A percentile compares a stretch with the other conserved stretches of the same genome.
Evolutionary conservation across 2,329 filamentous ascomycete species (phyloP).

Genomic region (Albifimbria verrucaria): DNA sequence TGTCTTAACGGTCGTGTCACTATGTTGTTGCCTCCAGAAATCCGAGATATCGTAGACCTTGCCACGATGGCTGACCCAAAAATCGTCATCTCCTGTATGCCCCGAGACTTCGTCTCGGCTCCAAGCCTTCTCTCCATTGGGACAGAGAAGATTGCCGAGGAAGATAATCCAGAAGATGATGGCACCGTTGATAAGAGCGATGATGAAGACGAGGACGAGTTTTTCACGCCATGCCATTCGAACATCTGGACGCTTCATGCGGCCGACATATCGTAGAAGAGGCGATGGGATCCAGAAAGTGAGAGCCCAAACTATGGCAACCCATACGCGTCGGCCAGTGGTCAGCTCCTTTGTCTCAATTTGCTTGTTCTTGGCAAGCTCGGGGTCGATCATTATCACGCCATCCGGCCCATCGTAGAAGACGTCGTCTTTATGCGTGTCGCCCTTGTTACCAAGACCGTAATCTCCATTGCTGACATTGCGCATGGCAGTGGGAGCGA

Average conservation of each 20-base stretch:
- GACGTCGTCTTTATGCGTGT: slow-evolving; percentile 68
- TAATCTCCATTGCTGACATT: slow-evolving; percentile 72
- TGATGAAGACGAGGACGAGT: slow-evolving; percentile 75
- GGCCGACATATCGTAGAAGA: slow-evolving; percentile 72
- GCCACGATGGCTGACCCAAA: slow-evolving; percentile 83
- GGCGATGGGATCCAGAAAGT: slow-evolving; percentile 96
- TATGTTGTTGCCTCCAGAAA: slow-evolving; percentile 84
- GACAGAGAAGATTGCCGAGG: slow-evolving; percentile 83
- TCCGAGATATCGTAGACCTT: slow-evolving; percentile 89
- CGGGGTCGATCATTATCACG: slow-evolving; percentile 68
- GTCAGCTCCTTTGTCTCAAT: slow-evolving; percentile 68
- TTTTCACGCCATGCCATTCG: slow-evolving; percentile 98
- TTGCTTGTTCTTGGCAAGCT: slow-evolving; percentile 72
- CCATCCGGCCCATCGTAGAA: slow-evolving; percentile 72
- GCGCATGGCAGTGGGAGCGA: slow-evolving; percentile 55
- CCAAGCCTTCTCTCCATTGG: slow-evolving; percentile 91
- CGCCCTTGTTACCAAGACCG: slow-evolving; percentile 82
- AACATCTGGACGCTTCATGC: slow-evolving; percentile 96
- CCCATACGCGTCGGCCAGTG: slow-evolving; percentile 69
- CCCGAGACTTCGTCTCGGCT: slow-evolving; percentile 62
- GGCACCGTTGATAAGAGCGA: slow-evolving; percentile 73
- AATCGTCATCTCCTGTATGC: slow-evolving; percentile 73
- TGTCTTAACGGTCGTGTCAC: slow-evolving; percentile 63
- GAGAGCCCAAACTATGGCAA: slow-evolving; percentile 75
- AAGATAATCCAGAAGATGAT: slow-evolving; percentile 91